Evolutionary conservation across 2,329 filamentous ascomycete genomes (phyloP), one percentile per base, ranked within the genome.

Genomic region (Colletotrichum sp.): DNA sequence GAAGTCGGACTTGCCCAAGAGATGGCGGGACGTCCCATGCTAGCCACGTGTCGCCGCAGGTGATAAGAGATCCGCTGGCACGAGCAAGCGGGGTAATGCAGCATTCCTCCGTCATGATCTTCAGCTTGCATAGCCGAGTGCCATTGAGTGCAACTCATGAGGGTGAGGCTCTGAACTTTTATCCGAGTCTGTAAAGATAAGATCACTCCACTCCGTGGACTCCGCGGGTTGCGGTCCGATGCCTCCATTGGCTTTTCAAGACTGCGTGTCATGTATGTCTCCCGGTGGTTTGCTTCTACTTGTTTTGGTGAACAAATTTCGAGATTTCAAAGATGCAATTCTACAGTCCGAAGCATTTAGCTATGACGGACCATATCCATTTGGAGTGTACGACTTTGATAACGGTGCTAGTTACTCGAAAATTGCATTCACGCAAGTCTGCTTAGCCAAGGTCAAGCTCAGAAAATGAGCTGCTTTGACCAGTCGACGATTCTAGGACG

Each of bases 121-220:
- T 12, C 43, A 16, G 3, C 7, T 55, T n/a, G 64, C 64, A 67
- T 67, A 34, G 13, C 43, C 64, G 64, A 24, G 26, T 30, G 8
- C 3, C 24, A 26, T 39, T 28, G 2, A 36, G 16, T 39, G 28
- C n/a, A 52, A 52, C 43, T 52, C 3, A 21, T 0, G 4, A 13
- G 1, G n/a, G 7, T 13, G 43, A 52, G 43, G 43, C n/a, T 52
- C n/a, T 21, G 0, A 13, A 21, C 0, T n/a, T 13, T 52, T 13
- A 0, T 13, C n/a, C 6, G 6, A 3, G n/a, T 48, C 43, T 2
- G n/a, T 48, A 21, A 7, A 4, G 39, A 6, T n/a, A n/a, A 4
- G 18, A n/a, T 12, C 18, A 1, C 18, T 43, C 8, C 39, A 43
- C 39, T 12, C 39, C 18, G 2, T 43, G 36, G 16, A 43, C 36